Evolutionary conservation across 2,329 filamentous ascomycete species (phyloP), one percentile per base, ranked within the genome.

Genomic region (Fusarium phyllophilum): DNA sequence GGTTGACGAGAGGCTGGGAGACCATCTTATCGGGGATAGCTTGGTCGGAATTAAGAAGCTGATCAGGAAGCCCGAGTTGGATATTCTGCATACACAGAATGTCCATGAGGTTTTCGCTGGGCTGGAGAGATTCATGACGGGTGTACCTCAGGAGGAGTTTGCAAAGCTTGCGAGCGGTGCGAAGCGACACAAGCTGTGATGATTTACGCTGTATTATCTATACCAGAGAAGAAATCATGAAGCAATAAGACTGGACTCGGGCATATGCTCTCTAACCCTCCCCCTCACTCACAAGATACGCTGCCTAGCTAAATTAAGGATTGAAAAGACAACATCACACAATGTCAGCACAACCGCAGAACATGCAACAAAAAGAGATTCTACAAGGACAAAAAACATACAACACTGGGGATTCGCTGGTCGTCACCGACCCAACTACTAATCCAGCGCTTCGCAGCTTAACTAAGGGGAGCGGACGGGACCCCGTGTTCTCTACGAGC

Each of bases 121-220:
- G 0, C 81, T 98, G 79, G 91, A 95, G 70, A 86, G 95, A 67
- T 98, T 98, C 79, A 81, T 94, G 75, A 89, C 85, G 69, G 95
- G 95, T 0, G 87, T 95, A 48, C 96, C 96, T 26, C 95, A 98
- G 86, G 89, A 92, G 81, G 94, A 98, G 86, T 98, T 98, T 81
- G 85, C 88, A 78, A 95, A 93, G 87, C 85, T 98, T 80, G 94
- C 94, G 3, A 90, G 87, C 71, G 95, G 96, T 18, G 90, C 96
- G 87, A 98, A 98, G 90, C 94, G 92, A 81, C 96, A 99, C 85
- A 98, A 98, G 86, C 84, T 98, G 81, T 97, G 33, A 76, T 26
- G n/a, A 49, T 14, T 24, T 22, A 15, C n/a, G 49, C 20, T 31
- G 14, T 18, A 13, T 8, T 14, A 20, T 36, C 22, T 59, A 59